phyloP scores from a whole-genome alignment of 2,329 filamentous ascomycete species.

The Aureobasidium sp. region DNA sequence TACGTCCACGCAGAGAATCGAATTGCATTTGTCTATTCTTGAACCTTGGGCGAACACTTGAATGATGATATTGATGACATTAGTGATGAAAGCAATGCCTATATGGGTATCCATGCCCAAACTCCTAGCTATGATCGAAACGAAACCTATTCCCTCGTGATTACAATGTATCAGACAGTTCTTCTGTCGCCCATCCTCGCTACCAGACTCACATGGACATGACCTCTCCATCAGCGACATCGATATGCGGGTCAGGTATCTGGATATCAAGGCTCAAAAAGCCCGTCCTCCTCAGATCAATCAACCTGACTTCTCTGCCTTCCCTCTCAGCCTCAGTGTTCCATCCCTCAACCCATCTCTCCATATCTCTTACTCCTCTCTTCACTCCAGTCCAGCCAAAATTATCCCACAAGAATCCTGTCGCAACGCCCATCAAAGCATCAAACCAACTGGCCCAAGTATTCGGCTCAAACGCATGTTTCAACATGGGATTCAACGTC shows the following conservation, averaged over 20 bases:
- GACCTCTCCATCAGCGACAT: constrained; percentile 17
- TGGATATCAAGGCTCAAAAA: constrained; percentile 84
- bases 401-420: constrained; percentile 94
- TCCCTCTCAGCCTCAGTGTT: constrained; percentile 59
- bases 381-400: constrained; percentile 72
- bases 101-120: constrained; percentile 4
- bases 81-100: background rate
- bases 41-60: too few relatives aligned
- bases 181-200: background rate
- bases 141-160: background rate
- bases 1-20: background rate
- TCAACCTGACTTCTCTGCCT: constrained; percentile 61
- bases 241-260: constrained; percentile 70
- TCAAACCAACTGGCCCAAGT: constrained; percentile 72
- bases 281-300: constrained; percentile 72
- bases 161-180: background rate
- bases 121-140: constrained; percentile 3
- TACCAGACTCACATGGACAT: constrained; percentile 7
- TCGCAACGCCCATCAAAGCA: constrained; percentile 68
- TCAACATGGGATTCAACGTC: constrained; percentile 70
- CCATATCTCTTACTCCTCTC: constrained; percentile 59
- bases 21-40: background rate
- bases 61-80: background rate
- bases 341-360: constrained; percentile 81
- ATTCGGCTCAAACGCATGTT: constrained; percentile 74